phyloP scores from a whole-genome alignment of 345 rosid species.

The Citrus cavaleriei region DNA sequence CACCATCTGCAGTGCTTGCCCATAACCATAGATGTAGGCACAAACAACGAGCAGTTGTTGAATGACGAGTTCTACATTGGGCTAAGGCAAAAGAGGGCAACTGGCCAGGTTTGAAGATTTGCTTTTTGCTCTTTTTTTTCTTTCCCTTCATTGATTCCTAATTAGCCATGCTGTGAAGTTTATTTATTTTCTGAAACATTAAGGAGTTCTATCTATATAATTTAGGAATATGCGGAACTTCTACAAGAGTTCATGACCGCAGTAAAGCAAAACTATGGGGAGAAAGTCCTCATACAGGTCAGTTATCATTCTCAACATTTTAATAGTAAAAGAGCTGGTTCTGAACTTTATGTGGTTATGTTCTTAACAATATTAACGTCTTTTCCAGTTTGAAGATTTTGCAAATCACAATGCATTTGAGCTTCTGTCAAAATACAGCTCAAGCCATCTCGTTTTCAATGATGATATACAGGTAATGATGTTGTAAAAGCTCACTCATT shows the following conservation, averaged over 20 bases:
- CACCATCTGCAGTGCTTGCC: slow-evolving; percentile 64
- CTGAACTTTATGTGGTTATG: neutral
- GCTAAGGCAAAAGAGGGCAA: slow-evolving; percentile 74
- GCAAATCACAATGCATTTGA: slow-evolving; percentile 98
- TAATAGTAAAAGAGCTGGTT: neutral
- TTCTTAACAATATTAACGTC: slow-evolving; percentile 4
- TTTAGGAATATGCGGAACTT: slow-evolving; percentile 86
- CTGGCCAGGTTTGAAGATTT: slow-evolving; percentile 53
- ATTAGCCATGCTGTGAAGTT: neutral
- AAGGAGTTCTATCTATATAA: slow-evolving; percentile 4
- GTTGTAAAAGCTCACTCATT: neutral
- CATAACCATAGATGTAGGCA: slow-evolving; percentile 84
- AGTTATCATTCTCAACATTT: slow-evolving; percentile 8
- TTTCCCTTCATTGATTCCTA: slow-evolving; percentile 3
- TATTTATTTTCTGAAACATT: slow-evolving; percentile 7
- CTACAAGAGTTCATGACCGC: slow-evolving; percentile 89
- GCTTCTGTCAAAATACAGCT: slow-evolving; percentile 65
- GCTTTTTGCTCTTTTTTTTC: neutral
- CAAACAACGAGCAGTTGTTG: slow-evolving; percentile 71
- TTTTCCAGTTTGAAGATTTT: slow-evolving; percentile 90
- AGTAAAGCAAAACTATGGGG: slow-evolving; percentile 89
- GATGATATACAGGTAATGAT: slow-evolving; percentile 85
- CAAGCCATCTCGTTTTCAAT: slow-evolving; percentile 88
- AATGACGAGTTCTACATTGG: slow-evolving; percentile 86
- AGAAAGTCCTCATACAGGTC: slow-evolving; percentile 89